Base-by-base conservation (phyloP, 2,329 filamentous ascomycete species). In the Diplodia scrobiculata region DNA sequence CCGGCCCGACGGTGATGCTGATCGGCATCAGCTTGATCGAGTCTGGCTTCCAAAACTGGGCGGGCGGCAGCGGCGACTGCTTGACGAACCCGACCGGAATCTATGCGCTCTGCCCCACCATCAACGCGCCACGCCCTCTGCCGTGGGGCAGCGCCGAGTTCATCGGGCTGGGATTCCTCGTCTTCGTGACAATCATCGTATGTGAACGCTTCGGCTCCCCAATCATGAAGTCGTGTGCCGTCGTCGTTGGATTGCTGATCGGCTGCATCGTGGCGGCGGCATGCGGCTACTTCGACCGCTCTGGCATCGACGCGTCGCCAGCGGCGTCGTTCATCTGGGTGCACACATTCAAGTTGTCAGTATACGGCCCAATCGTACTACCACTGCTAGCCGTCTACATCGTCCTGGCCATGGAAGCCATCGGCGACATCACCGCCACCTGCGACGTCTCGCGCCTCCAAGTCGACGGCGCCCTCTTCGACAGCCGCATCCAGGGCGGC, bases 171-270 rank as follows among this genome's bases (percentile, higher is more conserved):
- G 91, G 91, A 0, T 93, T 95, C 79, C 87, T 87, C 52, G 91
- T 93, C 41, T 94, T 94, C 73, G 71, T 89, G 52, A 90, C 89
- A 32, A 94, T 95, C 73, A 88, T 95, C 68, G 74, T 94, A 13
- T 91, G 89, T 74, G 91, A 95, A 76, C 86, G 90, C 11, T 92
- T 93, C 71, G 91, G 91, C 1, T 85, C 90, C 0, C 91, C 91
- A 0, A 89, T 95, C 70, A 93, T 95, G 89, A 93, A 93, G 74
- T 91, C 87, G 2, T 89, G 87, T 7, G 87, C 88, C 14, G 90
- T 94, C 36, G 86, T 93, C 50, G 82, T 92, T 66, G 91, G 91
- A 14, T 82, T 93, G 5, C 83, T 92, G 0, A 82, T 89, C 1
- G 91, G 91, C 53, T 93, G 91, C 77, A 89, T 92, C 72, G 90